These are phyloP conservation scores for Blastomyces emzantsi DNA, from an alignment of 2,329 filamentous ascomycete species.

Conservation along the genomic window DNA sequence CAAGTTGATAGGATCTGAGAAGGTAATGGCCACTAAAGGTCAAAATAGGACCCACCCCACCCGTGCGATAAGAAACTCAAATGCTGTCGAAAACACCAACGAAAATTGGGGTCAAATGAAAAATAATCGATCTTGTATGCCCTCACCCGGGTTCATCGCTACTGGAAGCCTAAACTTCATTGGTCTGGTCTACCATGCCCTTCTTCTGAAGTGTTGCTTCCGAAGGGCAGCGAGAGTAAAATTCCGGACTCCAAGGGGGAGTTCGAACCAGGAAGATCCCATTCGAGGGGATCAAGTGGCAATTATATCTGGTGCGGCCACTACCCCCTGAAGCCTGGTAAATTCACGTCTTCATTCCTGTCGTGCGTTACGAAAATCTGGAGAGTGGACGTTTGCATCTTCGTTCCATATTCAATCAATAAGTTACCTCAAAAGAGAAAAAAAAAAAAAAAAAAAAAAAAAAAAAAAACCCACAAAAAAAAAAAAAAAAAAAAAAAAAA, in stretches of 20 bases:
- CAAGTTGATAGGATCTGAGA: not conserved
- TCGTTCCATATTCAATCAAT: not conserved
- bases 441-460: too few relatives aligned
- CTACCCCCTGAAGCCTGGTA: not conserved
- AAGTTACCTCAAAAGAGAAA: too few relatives aligned
- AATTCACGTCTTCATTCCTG: not conserved
- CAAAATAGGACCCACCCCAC: not conserved
- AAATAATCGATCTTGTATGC: not conserved
- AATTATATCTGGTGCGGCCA: not conserved
- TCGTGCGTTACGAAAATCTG: not conserved
- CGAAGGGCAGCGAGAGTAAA: not conserved
- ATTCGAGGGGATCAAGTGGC: not conserved
- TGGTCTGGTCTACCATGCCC: not conserved
- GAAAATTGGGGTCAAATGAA: not conserved
- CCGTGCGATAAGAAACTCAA: not conserved
- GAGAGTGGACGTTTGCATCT: not conserved
- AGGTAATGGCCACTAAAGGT: not conserved
- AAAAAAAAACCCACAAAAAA: too few relatives aligned
- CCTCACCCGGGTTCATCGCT: not conserved
- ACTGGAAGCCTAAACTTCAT: not conserved
- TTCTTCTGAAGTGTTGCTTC: constrained; percentile 1
- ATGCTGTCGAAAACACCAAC: not conserved
- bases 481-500: too few relatives aligned
- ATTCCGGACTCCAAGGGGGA: not conserved
- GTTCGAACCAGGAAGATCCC: not conserved